Conservation (phyloP, 2,329 filamentous ascomycete genomes). For the Rutstroemia sydowiana region DNA sequence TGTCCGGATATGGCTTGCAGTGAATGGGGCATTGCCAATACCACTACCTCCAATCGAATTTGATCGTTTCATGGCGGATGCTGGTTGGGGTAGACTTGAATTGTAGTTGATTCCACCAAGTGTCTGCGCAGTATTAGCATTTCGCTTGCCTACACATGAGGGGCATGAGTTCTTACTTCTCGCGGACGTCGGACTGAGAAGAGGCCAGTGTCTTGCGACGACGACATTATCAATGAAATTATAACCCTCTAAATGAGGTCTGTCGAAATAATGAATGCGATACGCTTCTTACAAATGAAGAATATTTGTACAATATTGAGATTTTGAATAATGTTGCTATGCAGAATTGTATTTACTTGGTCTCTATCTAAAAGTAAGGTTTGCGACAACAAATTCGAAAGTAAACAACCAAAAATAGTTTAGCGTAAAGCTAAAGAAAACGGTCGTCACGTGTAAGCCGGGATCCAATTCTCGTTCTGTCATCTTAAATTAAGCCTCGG, state of each 20-base stretch:
- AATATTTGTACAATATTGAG: not conserved
- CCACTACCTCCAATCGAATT: conserved; percentile 71
- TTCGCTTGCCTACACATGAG: not conserved
- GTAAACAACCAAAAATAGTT: conserved; percentile 7
- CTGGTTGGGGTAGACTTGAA: conserved; percentile 79
- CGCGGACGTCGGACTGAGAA: conserved; percentile 89
- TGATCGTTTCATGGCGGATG: conserved; percentile 89
- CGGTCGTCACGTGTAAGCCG: conserved; percentile 1
- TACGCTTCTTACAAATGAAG: conserved; percentile 2
- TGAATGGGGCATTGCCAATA: conserved; percentile 54
- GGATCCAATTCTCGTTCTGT: no score
- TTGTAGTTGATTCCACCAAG: conserved; percentile 78
- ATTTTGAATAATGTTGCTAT: not conserved
- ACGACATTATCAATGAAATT: conserved; percentile 50
- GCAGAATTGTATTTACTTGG: not conserved
- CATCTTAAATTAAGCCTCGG: conserved; percentile 17
- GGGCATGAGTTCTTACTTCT: conserved; percentile 55
- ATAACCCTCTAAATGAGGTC: conserved; percentile 3
- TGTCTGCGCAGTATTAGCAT: conserved; percentile 49
- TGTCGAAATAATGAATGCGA: not conserved
- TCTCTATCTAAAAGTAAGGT: not conserved
- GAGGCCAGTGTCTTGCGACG: conserved; percentile 78
- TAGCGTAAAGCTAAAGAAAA: not conserved
- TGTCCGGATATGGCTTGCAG: conserved; percentile 69
- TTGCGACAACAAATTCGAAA: conserved; percentile 10